Evolutionary conservation across 2,329 filamentous ascomycete species (phyloP), one percentile per base, ranked within the genome.

Genomic region (Thelonectria olida): DNA sequence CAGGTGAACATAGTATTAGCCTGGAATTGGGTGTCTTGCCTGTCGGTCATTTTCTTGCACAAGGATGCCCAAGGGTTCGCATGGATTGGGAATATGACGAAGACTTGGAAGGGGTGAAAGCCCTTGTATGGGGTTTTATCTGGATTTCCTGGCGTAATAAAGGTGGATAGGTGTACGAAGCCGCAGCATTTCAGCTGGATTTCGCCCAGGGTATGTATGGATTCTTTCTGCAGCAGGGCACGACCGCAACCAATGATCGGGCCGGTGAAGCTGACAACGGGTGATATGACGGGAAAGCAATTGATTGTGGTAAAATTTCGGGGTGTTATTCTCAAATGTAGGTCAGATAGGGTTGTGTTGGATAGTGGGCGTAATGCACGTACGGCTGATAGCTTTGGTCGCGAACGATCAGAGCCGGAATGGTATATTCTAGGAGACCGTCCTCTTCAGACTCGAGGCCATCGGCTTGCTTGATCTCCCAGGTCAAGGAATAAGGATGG

Each of bases 31-130:
- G 25, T 27, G 25, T 27, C 9, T 27, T 27, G 25, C 9, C 25
- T 27, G 25, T 27, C 25, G 25, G 25, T 27, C 25, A 27, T 27
- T 9, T 27, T 27, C 25, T 27, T 27, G 25, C 25, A 27, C 25
- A 27, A n/a, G n/a, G n/a, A n/a, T n/a, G n/a, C n/a, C n/a, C n/a
- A n/a, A n/a, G n/a, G n/a, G n/a, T n/a, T n/a, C n/a, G n/a, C n/a
- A n/a, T n/a, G n/a, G n/a, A 54, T 38, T 2, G 51, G 38, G 2
- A 54, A 54, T 38, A 54, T 44, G 51, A 45, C 17, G 12, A 54
- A 54, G 38, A 54, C 51, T 28, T 54, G 38, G 17, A 54, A 54
- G 12, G 51, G 51, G 9, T 54, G 51, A 5, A 12, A 45, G 15
- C 39, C 51, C 23, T 12, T 22, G 13, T 20, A 54, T 7, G 51